Evolutionary conservation across 2,329 filamentous ascomycete species (phyloP).

Genomic region (Didymella exigua): DNA sequence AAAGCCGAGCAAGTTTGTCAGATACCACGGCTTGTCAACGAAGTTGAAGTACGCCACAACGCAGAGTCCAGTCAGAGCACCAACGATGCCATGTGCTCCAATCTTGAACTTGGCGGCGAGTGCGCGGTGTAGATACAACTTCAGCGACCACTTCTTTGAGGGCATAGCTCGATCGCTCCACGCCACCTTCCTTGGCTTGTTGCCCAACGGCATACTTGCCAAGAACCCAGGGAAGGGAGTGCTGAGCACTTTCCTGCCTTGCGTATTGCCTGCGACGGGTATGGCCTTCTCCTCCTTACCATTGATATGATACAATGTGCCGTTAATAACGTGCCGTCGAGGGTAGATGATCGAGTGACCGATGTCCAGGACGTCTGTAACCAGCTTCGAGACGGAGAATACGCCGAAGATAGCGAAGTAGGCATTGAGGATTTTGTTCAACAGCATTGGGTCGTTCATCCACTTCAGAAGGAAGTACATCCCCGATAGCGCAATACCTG

Average conservation of each 20-base stretch:
- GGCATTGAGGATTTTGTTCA: conserved; percentile 81
- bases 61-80: conserved; percentile 60
- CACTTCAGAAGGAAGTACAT: conserved; percentile 91
- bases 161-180: conserved; percentile 58
- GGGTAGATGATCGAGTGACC: conserved; percentile 74
- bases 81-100: conserved; percentile 60
- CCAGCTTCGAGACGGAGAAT: conserved; percentile 74
- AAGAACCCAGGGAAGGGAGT: conserved; percentile 61
- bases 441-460: conserved; percentile 77
- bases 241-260: conserved; percentile 26
- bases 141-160: conserved; percentile 58
- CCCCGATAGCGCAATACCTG: conserved; percentile 71
- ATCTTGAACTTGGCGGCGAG: conserved; percentile 59
- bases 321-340: conserved; percentile 64
- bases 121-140: conserved; percentile 60
- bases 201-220: conserved; percentile 54
- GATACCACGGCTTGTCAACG: conserved; percentile 66
- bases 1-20: conserved; percentile 87
- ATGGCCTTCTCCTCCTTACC: conserved; percentile 41
- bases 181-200: conserved; percentile 53
- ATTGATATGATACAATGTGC: conserved; percentile 57
- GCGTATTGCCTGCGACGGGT: conserved; percentile 36
- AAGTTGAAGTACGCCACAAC: conserved; percentile 69
- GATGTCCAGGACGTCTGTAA: conserved; percentile 73
- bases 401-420: conserved; percentile 84